phyloP scores from a whole-genome alignment of 805 yeast genomes.

The Wickerhamomyces strasburgensis region DNA sequence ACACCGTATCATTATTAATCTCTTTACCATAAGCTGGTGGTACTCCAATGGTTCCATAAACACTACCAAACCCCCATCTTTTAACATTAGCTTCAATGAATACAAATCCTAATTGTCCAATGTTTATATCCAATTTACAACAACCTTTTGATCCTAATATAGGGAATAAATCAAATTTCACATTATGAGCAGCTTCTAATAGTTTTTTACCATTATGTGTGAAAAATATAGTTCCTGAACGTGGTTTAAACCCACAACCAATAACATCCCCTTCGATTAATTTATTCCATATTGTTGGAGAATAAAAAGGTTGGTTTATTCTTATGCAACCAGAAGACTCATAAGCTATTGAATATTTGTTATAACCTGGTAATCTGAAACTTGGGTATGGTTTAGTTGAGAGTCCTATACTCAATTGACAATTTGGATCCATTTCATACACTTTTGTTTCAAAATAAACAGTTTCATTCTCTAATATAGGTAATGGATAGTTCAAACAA shows the following conservation, averaged over 20 bases:
- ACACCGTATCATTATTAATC: constrained; percentile 42
- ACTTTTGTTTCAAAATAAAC: constrained; percentile 47
- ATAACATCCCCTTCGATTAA: constrained; percentile 81
- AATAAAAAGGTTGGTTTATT: constrained; percentile 46
- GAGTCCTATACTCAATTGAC: constrained; percentile 67
- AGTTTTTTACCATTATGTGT: constrained; percentile 92
- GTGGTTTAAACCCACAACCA: constrained; percentile 83
- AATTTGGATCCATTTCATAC: constrained; percentile 53
- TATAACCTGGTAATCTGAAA: constrained; percentile 91
- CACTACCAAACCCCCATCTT: constrained; percentile 68
- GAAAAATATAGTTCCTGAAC: constrained; percentile 84
- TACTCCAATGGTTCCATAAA: constrained; percentile 38
- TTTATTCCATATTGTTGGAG: constrained; percentile 49
- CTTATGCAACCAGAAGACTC: constrained; percentile 82
- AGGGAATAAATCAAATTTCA: constrained; percentile 74
- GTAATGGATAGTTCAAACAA: constrained; percentile 44
- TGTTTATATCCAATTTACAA: constrained; percentile 78
- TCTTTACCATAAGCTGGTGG: constrained; percentile 42
- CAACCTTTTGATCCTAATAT: constrained; percentile 80
- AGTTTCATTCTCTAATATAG: constrained; percentile 22
- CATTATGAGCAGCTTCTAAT: constrained; percentile 75
- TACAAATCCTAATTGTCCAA: constrained; percentile 81
- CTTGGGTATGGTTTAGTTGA: constrained; percentile 88
- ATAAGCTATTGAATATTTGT: constrained; percentile 77
- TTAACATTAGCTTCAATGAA: constrained; percentile 81